Percentiles rank a stretch among this genome's conserved stretches.
These are phyloP conservation scores for Rhododendron ferrugineum DNA, from an alignment of 148 eudicot species.

Conservation along the genomic window DNA sequence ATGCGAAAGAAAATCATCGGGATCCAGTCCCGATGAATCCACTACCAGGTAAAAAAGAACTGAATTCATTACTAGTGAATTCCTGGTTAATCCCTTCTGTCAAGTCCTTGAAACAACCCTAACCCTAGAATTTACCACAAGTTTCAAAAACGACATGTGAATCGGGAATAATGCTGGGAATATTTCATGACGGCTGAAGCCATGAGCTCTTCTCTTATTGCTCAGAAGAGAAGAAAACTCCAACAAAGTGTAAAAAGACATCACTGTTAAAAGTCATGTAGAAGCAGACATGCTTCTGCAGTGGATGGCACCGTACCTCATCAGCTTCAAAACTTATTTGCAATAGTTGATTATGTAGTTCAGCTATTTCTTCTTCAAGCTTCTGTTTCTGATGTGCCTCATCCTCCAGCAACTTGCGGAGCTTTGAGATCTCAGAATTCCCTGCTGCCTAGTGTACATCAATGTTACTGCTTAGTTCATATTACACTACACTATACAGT, in stretches of 20 bases:
- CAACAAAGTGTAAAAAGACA: not conserved
- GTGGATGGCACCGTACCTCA: conserved; percentile 41
- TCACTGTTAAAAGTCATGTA: not conserved
- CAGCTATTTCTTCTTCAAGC: conserved; percentile 74
- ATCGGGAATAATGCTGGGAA: not conserved
- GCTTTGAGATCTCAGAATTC: conserved; percentile 58
- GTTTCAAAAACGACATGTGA: not conserved
- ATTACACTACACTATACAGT: not conserved
- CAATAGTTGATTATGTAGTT: conserved; percentile 63
- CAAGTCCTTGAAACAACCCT: not conserved
- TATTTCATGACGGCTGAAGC: not conserved
- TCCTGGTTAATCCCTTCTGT: not conserved
- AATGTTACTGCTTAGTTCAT: conserved; percentile 1
- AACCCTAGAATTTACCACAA: not conserved
- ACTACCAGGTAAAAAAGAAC: not conserved
- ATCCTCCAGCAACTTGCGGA: conserved; percentile 61
- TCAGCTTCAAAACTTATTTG: conserved; percentile 90
- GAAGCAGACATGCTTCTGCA: not conserved
- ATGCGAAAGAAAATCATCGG: not conserved
- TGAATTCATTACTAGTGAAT: not conserved
- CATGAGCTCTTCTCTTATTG: not conserved
- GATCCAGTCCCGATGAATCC: not conserved
- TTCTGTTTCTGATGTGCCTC: conserved; percentile 59
- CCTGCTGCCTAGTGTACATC: conserved; percentile 44
- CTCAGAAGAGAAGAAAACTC: not conserved